phyloP scores from a whole-genome alignment of 805 yeast species.

The Debaryomyces prosopidis region DNA sequence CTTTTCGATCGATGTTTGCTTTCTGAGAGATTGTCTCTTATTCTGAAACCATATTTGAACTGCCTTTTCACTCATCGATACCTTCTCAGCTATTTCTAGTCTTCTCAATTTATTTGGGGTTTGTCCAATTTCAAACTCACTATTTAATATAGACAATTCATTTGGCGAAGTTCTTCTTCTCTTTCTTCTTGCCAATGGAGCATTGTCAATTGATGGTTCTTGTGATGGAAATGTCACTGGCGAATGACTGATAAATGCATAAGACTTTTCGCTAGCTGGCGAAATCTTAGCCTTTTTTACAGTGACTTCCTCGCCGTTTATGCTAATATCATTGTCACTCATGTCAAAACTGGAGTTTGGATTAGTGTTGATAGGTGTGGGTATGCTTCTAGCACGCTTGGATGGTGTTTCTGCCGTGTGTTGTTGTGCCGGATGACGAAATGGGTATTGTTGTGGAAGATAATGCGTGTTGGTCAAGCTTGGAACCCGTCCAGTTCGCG shows the following conservation, averaged over 20 bases:
- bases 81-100: conserved; percentile 72
- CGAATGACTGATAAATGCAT: conserved; percentile 92
- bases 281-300: not conserved
- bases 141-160: conserved; percentile 78
- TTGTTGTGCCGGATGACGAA: conserved; percentile 4
- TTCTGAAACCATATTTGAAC: conserved; percentile 99
- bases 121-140: conserved; percentile 71
- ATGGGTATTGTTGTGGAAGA: conserved; percentile 9
- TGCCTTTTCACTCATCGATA: conserved; percentile 95
- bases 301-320: not conserved
- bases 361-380: conserved; percentile 5
- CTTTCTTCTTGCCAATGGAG: conserved; percentile 90
- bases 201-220: conserved; percentile 84
- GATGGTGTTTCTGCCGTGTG: conserved; percentile 7
- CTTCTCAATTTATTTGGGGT: conserved; percentile 83
- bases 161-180: conserved; percentile 92
- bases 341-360: conserved; percentile 6
- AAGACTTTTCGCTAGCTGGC: conserved; percentile 28
- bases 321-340: conserved; percentile 4
- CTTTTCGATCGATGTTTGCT: conserved; percentile 38
- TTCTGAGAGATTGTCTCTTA: conserved; percentile 79
- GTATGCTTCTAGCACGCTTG: not conserved
- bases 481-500: conserved; percentile 7
- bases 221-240: conserved; percentile 83
- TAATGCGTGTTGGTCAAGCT: conserved; percentile 2